phyloP scores from a whole-genome alignment of 352 stramenopile species.

The Globisporangium radiosum region DNA sequence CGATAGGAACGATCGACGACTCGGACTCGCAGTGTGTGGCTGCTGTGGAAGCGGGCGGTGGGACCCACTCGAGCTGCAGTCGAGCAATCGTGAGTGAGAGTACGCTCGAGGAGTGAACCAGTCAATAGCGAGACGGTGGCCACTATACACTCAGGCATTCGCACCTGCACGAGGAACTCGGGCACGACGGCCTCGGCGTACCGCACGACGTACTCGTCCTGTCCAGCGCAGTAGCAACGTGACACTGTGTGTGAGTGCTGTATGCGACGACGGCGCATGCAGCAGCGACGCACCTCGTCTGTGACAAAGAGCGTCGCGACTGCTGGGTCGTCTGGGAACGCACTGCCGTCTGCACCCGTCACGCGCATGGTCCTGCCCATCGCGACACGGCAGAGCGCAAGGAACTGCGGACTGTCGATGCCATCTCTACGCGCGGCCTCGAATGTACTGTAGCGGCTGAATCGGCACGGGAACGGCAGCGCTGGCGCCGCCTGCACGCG shows the following conservation, averaged over 20 bases:
- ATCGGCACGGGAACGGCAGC: constrained; percentile 47
- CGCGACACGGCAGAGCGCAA: constrained; percentile 65
- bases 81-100: background rate
- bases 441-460: constrained; percentile 75
- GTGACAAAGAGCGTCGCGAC: constrained; percentile 35
- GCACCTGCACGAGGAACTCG: constrained; percentile 65
- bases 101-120: background rate
- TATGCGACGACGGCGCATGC: too few relatives aligned
- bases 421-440: constrained; percentile 16
- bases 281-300: constrained; percentile 18
- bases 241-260: too few relatives aligned
- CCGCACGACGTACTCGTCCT: constrained; percentile 72
- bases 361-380: constrained; percentile 42
- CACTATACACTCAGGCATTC: background rate
- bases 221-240: background rate
- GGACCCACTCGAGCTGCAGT: constrained; percentile 6
- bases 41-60: background rate
- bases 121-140: too few relatives aligned
- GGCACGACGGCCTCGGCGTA: constrained; percentile 56
- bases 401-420: constrained; percentile 18
- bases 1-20: constrained; percentile 3
- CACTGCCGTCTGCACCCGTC: constrained; percentile 6
- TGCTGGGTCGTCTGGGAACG: constrained; percentile 25
- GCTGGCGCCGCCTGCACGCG: constrained; percentile 5
- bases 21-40: background rate